phyloP scores from a whole-genome alignment of 2,329 filamentous ascomycete genomes.

The Cercospora sp. region DNA sequence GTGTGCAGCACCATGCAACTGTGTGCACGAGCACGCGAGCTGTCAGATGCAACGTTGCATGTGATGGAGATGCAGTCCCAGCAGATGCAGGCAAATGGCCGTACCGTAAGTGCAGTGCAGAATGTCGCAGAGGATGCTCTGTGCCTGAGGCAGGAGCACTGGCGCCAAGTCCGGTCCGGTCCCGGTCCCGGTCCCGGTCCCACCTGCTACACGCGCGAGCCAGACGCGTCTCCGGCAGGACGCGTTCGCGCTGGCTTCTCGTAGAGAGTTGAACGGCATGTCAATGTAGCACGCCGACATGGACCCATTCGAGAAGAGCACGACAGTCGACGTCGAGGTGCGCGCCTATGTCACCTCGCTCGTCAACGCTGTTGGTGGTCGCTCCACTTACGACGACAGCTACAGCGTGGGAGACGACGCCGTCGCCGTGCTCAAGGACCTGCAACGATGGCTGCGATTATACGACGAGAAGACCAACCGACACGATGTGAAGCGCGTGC shows the following conservation, averaged over 20 bases:
- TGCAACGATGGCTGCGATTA: slow-evolving; percentile 92
- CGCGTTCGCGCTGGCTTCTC: neutral
- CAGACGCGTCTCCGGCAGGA: neutral
- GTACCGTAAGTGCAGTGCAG: neutral
- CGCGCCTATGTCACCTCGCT: slow-evolving; percentile 91
- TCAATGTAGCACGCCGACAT: slow-evolving; percentile 11
- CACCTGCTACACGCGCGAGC: neutral
- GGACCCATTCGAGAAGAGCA: slow-evolving; percentile 26
- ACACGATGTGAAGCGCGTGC: slow-evolving; percentile 89
- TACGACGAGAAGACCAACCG: slow-evolving; percentile 76
- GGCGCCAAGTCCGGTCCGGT: neutral
- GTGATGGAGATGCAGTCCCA: neutral
- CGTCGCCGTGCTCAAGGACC: slow-evolving; percentile 83
- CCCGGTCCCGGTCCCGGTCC: too few relatives aligned
- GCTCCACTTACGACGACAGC: slow-evolving; percentile 40
- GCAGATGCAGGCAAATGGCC: neutral
- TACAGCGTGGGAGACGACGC: slow-evolving; percentile 94
- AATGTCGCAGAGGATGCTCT: neutral
- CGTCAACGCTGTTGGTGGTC: slow-evolving; percentile 73
- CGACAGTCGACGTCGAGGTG: slow-evolving; percentile 79
- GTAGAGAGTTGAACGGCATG: neutral
- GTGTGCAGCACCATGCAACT: neutral
- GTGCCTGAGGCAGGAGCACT: neutral
- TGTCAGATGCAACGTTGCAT: neutral
- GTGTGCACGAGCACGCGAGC: neutral